A percentile compares a stretch with the other conserved stretches of the same genome.
phyloP scores from a whole-genome alignment of 768 basidiomycete genomes.

The Exidia glandulosa region DNA sequence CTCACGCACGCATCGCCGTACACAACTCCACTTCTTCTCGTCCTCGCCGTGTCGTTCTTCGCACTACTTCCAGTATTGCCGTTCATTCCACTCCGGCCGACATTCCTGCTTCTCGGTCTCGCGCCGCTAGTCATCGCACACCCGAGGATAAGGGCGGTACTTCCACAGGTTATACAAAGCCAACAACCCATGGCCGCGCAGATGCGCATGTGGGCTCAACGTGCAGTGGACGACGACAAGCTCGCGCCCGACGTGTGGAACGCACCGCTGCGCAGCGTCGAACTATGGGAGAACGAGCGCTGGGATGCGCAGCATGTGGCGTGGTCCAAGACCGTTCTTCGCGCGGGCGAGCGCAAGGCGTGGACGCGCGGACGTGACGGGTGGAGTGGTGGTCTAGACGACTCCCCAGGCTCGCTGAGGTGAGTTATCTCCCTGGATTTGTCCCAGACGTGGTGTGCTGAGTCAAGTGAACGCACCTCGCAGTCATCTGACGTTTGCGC shows the following conservation, averaged over 20 bases:
- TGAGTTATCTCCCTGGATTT: constrained; percentile 24
- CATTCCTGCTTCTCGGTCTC: constrained; percentile 30
- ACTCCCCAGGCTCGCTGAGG: constrained; percentile 47
- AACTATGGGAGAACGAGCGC: constrained; percentile 75
- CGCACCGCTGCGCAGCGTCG: constrained; percentile 53
- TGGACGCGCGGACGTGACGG: constrained; percentile 68
- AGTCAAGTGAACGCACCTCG: constrained; percentile 23
- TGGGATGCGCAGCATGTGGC: constrained; percentile 26
- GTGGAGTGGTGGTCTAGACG: constrained; percentile 45
- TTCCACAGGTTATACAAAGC: constrained; percentile 21
- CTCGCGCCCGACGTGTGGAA: constrained; percentile 56
- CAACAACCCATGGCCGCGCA: constrained; percentile 19
- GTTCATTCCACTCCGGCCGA: constrained; percentile 23
- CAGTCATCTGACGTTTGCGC: constrained; percentile 72
- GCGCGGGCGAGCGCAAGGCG: constrained; percentile 37
- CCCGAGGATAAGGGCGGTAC: constrained; percentile 27
- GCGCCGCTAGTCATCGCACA: constrained; percentile 42
- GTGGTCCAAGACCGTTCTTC: constrained; percentile 30
- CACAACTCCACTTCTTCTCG: constrained; percentile 40
- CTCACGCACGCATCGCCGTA: constrained; percentile 42
- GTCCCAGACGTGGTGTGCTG: background rate
- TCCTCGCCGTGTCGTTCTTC: constrained; percentile 34
- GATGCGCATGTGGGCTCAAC: constrained; percentile 13
- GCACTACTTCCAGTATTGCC: constrained; percentile 17
- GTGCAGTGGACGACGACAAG: constrained; percentile 50